phyloP scores from a whole-genome alignment of 2,329 filamentous ascomycete genomes.

The Zarea fungicola region DNA sequence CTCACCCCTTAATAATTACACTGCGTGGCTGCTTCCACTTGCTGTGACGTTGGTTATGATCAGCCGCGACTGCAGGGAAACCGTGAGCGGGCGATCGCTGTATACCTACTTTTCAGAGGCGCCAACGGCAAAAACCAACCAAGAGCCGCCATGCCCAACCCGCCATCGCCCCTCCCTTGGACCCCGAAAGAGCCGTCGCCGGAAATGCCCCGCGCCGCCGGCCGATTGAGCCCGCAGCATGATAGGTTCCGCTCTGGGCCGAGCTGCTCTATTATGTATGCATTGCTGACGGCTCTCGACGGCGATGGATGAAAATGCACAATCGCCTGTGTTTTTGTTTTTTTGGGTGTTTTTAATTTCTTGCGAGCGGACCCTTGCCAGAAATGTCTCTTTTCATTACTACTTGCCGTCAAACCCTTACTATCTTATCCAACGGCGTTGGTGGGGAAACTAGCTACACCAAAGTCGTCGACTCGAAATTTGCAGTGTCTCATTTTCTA shows the following conservation, averaged over 20 bases:
- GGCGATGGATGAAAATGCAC: not conserved
- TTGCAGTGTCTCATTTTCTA: not conserved
- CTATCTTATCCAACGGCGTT: not conserved
- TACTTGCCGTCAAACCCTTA: not conserved
- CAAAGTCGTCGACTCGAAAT: not conserved
- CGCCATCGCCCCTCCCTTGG: not conserved
- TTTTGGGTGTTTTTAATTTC: not conserved
- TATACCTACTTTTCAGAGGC: not conserved
- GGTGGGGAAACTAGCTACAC: constrained; percentile 1
- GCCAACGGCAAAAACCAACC: too few relatives aligned
- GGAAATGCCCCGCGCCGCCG: constrained; percentile 10
- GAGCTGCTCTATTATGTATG: not conserved
- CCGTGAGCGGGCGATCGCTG: constrained; percentile 1
- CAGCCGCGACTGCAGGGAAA: too few relatives aligned
- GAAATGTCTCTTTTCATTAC: too few relatives aligned
- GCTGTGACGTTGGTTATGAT: not conserved
- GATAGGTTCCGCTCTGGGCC: constrained; percentile 4
- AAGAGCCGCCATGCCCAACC: not conserved
- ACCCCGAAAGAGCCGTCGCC: constrained; percentile 7
- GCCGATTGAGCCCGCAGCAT: not conserved
- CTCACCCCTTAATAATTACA: too few relatives aligned
- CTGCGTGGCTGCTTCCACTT: not conserved
- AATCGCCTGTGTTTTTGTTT: not conserved
- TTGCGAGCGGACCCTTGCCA: too few relatives aligned
- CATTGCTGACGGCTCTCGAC: constrained; percentile 7